Percentiles rank a stretch among this genome's conserved stretches.
Evolutionary conservation across 345 rosid species (phyloP).

Genomic region (Dovyalis caffra): DNA sequence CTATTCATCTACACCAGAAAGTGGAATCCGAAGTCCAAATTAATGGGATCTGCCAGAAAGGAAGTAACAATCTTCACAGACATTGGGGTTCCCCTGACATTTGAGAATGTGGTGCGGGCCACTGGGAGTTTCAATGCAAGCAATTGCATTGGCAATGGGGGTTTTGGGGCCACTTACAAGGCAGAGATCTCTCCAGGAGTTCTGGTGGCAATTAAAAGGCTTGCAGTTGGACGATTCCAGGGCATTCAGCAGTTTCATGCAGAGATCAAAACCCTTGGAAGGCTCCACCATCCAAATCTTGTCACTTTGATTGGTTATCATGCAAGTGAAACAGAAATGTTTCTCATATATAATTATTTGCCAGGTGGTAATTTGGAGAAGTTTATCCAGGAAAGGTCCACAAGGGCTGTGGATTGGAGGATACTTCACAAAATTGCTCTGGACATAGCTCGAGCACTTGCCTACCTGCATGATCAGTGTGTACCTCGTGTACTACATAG

Average conservation of each 20-base stretch:
- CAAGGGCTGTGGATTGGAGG: conserved; percentile 59
- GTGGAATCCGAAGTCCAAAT: conserved; percentile 37
- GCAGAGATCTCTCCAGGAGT: conserved; percentile 47
- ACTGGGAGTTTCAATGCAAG: conserved; percentile 52
- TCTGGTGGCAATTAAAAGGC: conserved; percentile 52
- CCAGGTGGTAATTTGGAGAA: conserved; percentile 63
- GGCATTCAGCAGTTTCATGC: conserved; percentile 62
- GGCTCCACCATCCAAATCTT: conserved; percentile 53
- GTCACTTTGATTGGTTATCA: conserved; percentile 58
- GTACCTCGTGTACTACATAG: conserved; percentile 90
- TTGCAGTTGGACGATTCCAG: conserved; percentile 59
- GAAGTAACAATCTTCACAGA: conserved; percentile 51
- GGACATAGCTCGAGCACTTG: conserved; percentile 80
- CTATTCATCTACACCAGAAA: conserved; percentile 48
- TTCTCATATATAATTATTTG: conserved; percentile 59
- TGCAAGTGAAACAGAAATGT: conserved; percentile 62
- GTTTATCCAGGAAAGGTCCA: conserved; percentile 55
- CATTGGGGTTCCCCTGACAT: conserved; percentile 41
- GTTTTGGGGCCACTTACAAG: conserved; percentile 61
- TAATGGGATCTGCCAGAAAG: conserved; percentile 30
- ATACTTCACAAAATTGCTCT: conserved; percentile 82
- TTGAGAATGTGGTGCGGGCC: conserved; percentile 52
- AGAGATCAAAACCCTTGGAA: conserved; percentile 55
- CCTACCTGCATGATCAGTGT: conserved; percentile 83
- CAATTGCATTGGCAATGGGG: conserved; percentile 60